Base-by-base conservation (phyloP, 768 basidiomycete species). In the Lactarius psammicola region DNA sequence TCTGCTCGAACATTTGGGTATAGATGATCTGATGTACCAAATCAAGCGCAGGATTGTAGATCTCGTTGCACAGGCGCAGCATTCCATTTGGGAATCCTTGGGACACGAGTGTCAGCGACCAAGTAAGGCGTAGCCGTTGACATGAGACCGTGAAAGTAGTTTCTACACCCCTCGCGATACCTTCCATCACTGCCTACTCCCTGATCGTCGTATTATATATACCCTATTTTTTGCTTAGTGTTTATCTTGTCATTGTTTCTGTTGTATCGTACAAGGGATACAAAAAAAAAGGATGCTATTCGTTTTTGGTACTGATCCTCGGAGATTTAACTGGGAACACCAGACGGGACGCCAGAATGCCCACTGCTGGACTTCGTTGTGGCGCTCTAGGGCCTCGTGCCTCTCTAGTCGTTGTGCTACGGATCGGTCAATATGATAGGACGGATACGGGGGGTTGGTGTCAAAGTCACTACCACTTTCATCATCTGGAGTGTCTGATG, bases 51-150 rank as follows among this genome's bases (percentile, higher is more conserved):
- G 40, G 61, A 40, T 70, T 17, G 33, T 36, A 18, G 42, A 62
- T 15, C 56, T 46, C 36, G 18, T 70, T 46, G 58, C 60, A 51
- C 56, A 61, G 17, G 30, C 23, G 53, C 69, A 70, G 46, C 67
- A 58, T 33, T 64, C 23, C 51, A 40, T 64, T 5, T 70, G 69
- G 69, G 67, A 70, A 26, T 56, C 67, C 4, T n/a, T 70, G 67
- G 69, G 69, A 67, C 36, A 4, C 34, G 8, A 60, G 30, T 56
- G 46, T 34, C 28, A 57, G 56, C 34, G 26, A 59, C 26, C 63
- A 61, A 36, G 54, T 51, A 54, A 59, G 51, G 49, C 63, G 23
- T 70, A 67, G 69, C 69, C 67, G 2, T 67, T 67, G 6, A 68
- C 63, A 13, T 70, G 60, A 64, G 42, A 28, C n/a, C 6, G 3